Percentiles rank a stretch among this genome's conserved stretches.
Evolutionary conservation across 2,329 filamentous ascomycete species (phyloP).

Genomic region (Berkeleyomyces basicola): DNA sequence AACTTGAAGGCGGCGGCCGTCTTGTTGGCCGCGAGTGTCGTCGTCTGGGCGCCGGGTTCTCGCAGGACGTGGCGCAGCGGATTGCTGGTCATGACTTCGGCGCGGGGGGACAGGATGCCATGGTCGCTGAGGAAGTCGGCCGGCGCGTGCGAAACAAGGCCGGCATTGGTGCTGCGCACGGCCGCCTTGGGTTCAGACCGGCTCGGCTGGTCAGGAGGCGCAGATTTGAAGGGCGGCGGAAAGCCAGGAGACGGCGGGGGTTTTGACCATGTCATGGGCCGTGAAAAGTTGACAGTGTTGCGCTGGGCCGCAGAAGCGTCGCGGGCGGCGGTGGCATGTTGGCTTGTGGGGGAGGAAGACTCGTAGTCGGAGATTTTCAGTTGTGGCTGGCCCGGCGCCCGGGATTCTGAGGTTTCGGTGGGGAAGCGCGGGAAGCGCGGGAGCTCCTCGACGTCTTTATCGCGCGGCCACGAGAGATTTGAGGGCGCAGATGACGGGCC

Average conservation of each 20-base stretch:
- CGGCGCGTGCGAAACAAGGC: background rate
- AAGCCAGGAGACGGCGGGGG: slow-evolving; percentile 27
- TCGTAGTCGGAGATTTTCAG: background rate
- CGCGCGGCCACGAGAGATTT: slow-evolving; percentile 41
- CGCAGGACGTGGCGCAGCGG: slow-evolving; percentile 32
- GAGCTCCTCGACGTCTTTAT: slow-evolving; percentile 28
- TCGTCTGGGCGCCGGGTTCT: background rate
- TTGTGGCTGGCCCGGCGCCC: background rate
- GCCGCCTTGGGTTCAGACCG: no score
- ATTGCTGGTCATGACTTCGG: slow-evolving; percentile 55
- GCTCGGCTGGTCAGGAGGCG: no score
- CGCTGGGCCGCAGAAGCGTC: background rate
- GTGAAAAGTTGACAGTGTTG: slow-evolving; percentile 6
- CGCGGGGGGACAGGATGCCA: slow-evolving; percentile 52
- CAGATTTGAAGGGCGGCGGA: no score
- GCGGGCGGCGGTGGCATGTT: background rate
- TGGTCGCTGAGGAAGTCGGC: slow-evolving; percentile 28
- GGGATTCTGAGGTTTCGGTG: slow-evolving; percentile 16
- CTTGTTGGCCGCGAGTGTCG: slow-evolving; percentile 17
- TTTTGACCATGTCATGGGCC: slow-evolving; percentile 19
- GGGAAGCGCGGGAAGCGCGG: slow-evolving; percentile 27
- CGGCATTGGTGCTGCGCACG: background rate
- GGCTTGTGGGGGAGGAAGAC: background rate
- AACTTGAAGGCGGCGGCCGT: slow-evolving; percentile 29
- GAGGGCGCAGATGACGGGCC: slow-evolving; percentile 53